Base-by-base conservation (phyloP, 345 rosid genomes). In the Kernera saxatilis region DNA sequence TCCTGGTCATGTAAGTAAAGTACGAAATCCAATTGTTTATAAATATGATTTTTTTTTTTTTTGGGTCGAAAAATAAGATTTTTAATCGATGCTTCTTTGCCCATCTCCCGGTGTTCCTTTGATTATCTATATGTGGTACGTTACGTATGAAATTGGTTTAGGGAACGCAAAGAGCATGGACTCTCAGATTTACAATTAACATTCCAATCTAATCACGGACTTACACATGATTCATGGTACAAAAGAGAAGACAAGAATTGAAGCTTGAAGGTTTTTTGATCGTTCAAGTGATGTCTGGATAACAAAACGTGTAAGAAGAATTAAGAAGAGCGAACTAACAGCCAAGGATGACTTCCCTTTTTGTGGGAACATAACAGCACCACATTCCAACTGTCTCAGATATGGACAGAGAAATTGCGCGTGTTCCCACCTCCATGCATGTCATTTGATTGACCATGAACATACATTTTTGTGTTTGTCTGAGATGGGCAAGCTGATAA, bases 321-420 rank as follows among this genome's bases (percentile, higher is more conserved):
- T 35, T 48, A 53, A 49, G 46, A 46, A 54, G 25, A 66, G 32
- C 25, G 17, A 68, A 80, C 11, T 62, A 79, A 70, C 59, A 84
- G 96, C 97, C 94, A 90, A 86, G 90, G 97, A 90, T 86, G 96
- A 88, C 90, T 86, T 90, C 84, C 93, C 93, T 64, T 21, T 21
- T 81, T 25, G 51, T 48, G 66, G 72, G 82, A 71, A 70, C 53
- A 61, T 44, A 57, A 87, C 73, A 84, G 64, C 70, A 69, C 76
- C 76, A 64, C 10, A 53, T 73, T 60, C 58, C 46, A 36, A 21
- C 67, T 57, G 66, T 60, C 77, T 77, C 79, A 27, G 67, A 57
- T 64, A 62, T 50, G 75, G 70, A 58, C 73, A 29, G 82, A 59
- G 63, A 78, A 74, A 30, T 40, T 74, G 54, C 75, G 85, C 22